Evolutionary conservation across 495 filamentous ascomycete genomes (phyloP).

Genomic region (Gamarada debralockiae): DNA sequence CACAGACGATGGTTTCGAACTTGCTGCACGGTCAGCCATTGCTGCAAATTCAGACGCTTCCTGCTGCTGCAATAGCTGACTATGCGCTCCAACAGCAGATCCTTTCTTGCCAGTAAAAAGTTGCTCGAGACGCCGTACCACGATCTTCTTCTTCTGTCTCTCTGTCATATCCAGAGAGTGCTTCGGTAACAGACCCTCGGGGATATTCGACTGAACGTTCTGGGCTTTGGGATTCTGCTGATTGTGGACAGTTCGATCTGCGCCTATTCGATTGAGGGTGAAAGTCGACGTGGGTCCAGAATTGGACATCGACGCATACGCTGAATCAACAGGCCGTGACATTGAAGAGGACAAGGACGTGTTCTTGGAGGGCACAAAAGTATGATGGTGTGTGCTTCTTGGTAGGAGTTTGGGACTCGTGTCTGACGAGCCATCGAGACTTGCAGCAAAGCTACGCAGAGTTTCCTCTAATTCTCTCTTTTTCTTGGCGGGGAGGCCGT

Average conservation of each 20-base stretch:
- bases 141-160: slow-evolving; percentile 63
- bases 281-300: slow-evolving; percentile 32
- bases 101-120: slow-evolving; percentile 69
- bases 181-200: slow-evolving; percentile 52
- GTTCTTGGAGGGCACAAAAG: slow-evolving; percentile 35
- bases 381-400: slow-evolving; percentile 11
- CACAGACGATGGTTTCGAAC: not conserved
- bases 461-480: slow-evolving; percentile 72
- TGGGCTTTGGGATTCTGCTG: slow-evolving; percentile 31
- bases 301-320: slow-evolving; percentile 67
- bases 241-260: slow-evolving; percentile 20
- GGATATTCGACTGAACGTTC: slow-evolving; percentile 58
- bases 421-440: slow-evolving; percentile 43
- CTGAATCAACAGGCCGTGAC: slow-evolving; percentile 61
- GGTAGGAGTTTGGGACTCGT: not conserved
- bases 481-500: slow-evolving; percentile 59
- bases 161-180: slow-evolving; percentile 52
- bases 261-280: slow-evolving; percentile 3
- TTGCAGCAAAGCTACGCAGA: slow-evolving; percentile 60
- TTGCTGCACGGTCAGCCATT: slow-evolving; percentile 22
- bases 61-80: slow-evolving; percentile 46
- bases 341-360: slow-evolving; percentile 48
- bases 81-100: slow-evolving; percentile 33
- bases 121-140: slow-evolving; percentile 69
- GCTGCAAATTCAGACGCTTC: slow-evolving; percentile 48